These are phyloP conservation scores for Syncephalastrum racemosum DNA, from an alignment of 371 early-diverging fungal genomes.

Conservation along the genomic window DNA sequence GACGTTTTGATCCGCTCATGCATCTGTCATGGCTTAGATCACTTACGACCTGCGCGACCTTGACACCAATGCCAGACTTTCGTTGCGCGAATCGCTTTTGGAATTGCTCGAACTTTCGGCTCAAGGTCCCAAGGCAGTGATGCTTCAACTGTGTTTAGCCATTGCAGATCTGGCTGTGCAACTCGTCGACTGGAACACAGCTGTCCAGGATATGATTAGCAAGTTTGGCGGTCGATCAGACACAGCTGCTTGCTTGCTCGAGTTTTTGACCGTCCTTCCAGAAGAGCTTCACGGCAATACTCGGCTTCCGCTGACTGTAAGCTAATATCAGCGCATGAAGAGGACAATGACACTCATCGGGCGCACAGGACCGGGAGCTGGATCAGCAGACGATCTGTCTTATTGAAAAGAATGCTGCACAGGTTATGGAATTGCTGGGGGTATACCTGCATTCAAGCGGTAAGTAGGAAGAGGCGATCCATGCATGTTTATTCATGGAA, in stretches of 20 bases:
- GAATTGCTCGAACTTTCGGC: conserved; percentile 48
- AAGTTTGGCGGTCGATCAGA: conserved; percentile 61
- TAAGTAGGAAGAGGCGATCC: conserved; percentile 19
- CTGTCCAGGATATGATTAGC: conserved; percentile 66
- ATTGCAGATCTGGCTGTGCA: conserved; percentile 89
- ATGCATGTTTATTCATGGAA: conserved; percentile 5
- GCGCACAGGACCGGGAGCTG: conserved; percentile 36
- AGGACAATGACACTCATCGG: too few species aligned
- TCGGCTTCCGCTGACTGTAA: conserved; percentile 63
- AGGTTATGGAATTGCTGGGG: conserved; percentile 65
- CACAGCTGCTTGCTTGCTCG: conserved; percentile 64
- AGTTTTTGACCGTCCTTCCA: conserved; percentile 83
- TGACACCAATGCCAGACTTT: conserved; percentile 57
- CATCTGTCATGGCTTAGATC: conserved; percentile 49
- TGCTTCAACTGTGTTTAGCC: conserved; percentile 81
- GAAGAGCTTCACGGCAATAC: conserved; percentile 80
- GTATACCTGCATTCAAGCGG: conserved; percentile 69
- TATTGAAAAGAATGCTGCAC: conserved; percentile 62
- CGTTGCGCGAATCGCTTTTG: conserved; percentile 84
- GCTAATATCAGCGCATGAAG: conserved; percentile 1
- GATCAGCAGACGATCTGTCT: conserved; percentile 57
- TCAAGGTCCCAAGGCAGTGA: conserved; percentile 62
- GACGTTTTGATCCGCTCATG: conserved; percentile 3
- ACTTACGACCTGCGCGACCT: conserved; percentile 79
- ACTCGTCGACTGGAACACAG: conserved; percentile 79